These are phyloP conservation scores for Urochloa ruziziensis DNA, from an alignment of 176 grass and related monocot genomes.

Conservation along the genomic window DNA sequence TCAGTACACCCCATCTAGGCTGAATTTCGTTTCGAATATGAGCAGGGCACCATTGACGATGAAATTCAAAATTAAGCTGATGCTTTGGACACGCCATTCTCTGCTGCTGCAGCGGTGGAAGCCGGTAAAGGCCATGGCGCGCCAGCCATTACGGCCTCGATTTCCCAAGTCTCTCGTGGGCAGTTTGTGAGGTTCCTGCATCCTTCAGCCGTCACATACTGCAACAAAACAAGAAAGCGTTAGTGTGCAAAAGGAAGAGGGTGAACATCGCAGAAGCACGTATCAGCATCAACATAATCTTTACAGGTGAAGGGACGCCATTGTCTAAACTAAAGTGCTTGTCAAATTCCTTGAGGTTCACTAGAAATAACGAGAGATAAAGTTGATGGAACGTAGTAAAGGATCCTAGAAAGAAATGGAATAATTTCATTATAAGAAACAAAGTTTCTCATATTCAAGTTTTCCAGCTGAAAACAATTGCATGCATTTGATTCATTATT, in stretches of 20 bases:
- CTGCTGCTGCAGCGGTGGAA: background rate
- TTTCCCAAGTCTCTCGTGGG: constrained; percentile 77
- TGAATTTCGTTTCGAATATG: background rate
- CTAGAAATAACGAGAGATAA: background rate
- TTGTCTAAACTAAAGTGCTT: background rate
- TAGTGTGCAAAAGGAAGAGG: background rate
- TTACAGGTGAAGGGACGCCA: background rate
- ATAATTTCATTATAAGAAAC: too few relatives aligned
- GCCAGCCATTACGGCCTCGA: constrained; percentile 90
- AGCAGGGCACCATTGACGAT: background rate
- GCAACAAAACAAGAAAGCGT: background rate
- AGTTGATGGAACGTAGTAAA: background rate
- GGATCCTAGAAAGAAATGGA: background rate
- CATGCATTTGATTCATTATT: background rate
- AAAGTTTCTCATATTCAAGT: background rate
- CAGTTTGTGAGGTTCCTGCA: constrained; percentile 90
- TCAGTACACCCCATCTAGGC: background rate
- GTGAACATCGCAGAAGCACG: background rate
- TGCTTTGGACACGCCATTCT: constrained; percentile 7
- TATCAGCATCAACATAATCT: background rate
- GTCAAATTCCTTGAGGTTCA: background rate
- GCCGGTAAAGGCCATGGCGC: constrained; percentile 57
- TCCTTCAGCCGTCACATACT: constrained; percentile 77
- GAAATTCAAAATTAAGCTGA: background rate
- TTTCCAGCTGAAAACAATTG: constrained; percentile 7